These are phyloP conservation scores for Craterostigma plantagineum DNA, from an alignment of 257 asterid species.

Conservation along the genomic window DNA sequence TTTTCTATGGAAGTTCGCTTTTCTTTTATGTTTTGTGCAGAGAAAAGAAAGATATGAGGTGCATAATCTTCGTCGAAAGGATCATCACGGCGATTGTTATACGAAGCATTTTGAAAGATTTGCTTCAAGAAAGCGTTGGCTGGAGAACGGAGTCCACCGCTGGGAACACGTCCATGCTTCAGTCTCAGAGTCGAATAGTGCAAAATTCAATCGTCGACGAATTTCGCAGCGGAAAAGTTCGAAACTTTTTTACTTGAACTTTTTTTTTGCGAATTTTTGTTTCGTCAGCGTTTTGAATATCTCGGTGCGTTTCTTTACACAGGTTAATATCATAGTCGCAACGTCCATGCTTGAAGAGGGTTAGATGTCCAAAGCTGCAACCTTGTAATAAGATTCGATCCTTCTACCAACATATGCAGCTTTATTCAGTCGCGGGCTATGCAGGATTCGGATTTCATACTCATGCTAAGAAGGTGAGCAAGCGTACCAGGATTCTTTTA, in stretches of 20 bases:
- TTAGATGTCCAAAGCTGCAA: conserved; percentile 91
- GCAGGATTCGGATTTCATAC: conserved; percentile 65
- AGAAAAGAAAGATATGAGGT: conserved; percentile 50
- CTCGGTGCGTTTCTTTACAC: conserved; percentile 11
- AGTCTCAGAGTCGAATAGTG: conserved; percentile 43
- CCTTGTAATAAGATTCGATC: conserved; percentile 82
- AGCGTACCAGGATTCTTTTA: not conserved
- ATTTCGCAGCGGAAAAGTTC: conserved; percentile 53
- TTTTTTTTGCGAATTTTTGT: not conserved
- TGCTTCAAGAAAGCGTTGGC: conserved; percentile 32
- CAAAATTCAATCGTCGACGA: conserved; percentile 41
- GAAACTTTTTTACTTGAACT: too few species aligned
- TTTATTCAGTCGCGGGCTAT: conserved; percentile 91
- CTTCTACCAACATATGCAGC: conserved; percentile 60
- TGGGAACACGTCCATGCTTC: conserved; percentile 27
- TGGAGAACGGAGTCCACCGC: conserved; percentile 65
- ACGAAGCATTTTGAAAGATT: conserved; percentile 37
- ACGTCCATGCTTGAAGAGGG: conserved; percentile 94
- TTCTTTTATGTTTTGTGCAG: too few species aligned
- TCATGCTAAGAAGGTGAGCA: conserved; percentile 62
- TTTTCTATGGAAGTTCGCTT: too few species aligned
- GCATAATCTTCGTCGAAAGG: conserved; percentile 76
- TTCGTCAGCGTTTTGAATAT: not conserved
- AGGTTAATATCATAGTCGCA: conserved; percentile 72
- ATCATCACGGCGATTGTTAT: conserved; percentile 59